Base-by-base conservation (phyloP, 768 basidiomycete species). In the Boletellus ananiceps region DNA sequence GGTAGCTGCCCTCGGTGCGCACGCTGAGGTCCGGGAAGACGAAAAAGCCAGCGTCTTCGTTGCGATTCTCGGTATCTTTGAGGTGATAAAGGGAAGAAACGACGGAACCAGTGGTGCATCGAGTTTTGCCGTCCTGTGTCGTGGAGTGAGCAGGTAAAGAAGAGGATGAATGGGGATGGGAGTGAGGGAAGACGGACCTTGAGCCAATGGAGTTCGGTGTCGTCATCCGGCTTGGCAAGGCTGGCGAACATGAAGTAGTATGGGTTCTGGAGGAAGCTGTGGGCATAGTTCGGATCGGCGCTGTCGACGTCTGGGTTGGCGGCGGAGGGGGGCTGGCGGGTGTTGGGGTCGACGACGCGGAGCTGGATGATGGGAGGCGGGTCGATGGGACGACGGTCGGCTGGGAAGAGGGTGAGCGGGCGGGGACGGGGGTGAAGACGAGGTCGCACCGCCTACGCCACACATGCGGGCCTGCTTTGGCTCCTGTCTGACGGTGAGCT, bases 341-440 rank as follows among this genome's bases (percentile, higher is more conserved):
- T 62, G 23, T 70, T 59, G 8, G 81, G 83, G 70, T 93, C 87
- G 58, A 90, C 75, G 47, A 96, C 89, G 47, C 87, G 83, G 8
- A 97, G 82, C 67, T 95, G 92, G n/a, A 97, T 84, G 70, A 97
- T 93, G 15, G 94, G 93, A 1, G 93, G 93, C 0, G 94, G 94
- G 74, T 97, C 93, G 64, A 97, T 93, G 2, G 94, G 93, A 33
- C 93, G 78, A n/a, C 93, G 80, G 77, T 95, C 94, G 47, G 91
- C 93, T 88, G 71, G 32, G n/a, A 31, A 19, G 45, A 19, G 34
- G 51, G 40, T 45, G 27, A 51, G 53, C 1, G 36, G 18, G 32
- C 4, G 25, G 44, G 21, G 18, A 38, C 13, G 39, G 33, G 16
- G 37, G 41, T 16, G 6, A 43, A 23, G 36, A 34, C 1, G 33